Conservation (phyloP, 176 grass and related monocot genomes). For the Stipa capillata region DNA sequence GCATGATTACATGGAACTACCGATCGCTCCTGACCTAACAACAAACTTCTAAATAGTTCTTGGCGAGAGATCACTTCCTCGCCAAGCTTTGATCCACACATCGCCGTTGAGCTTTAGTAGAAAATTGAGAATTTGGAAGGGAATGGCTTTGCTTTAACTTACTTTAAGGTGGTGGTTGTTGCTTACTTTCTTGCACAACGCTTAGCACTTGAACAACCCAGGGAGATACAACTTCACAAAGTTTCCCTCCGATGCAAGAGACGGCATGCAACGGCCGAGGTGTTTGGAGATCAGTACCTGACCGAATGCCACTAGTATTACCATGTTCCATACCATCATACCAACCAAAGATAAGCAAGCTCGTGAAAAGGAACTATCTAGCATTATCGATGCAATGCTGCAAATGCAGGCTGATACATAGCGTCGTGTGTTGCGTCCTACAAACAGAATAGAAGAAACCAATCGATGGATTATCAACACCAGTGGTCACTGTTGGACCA, state of each 20-base stretch:
- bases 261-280: background rate
- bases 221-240: background rate
- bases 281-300: background rate
- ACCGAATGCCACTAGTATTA: background rate
- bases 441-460: background rate
- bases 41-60: conserved; percentile 19
- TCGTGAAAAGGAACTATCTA: background rate
- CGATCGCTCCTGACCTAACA: conserved; percentile 25
- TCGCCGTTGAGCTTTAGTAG: background rate
- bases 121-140: background rate
- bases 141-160: conserved; percentile 24
- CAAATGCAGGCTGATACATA: background rate
- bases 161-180: conserved; percentile 14
- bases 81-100: conserved; percentile 5
- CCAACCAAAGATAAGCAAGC: background rate
- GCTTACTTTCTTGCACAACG: conserved; percentile 3
- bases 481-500: background rate
- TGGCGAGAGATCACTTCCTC: conserved; percentile 14
- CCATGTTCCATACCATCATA: background rate
- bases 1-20: conserved; percentile 5
- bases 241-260: background rate
- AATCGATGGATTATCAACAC: background rate
- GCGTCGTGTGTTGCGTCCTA: background rate
- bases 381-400: background rate
- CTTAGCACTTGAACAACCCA: conserved; percentile 26